phyloP scores from a whole-genome alignment of 345 rosid species.

The Eucalyptus erythrocorys region DNA sequence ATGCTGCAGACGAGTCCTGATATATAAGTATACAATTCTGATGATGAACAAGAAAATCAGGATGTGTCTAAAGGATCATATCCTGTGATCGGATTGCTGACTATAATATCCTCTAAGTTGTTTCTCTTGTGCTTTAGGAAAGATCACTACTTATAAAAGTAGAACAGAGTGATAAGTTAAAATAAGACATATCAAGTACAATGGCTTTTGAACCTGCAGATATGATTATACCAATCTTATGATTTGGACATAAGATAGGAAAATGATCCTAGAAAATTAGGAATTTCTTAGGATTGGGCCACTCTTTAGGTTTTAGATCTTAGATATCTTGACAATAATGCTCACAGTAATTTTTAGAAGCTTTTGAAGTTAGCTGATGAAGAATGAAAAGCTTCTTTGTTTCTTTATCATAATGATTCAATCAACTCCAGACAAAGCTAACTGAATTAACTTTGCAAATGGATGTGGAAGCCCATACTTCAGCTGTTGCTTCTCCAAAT shows the following conservation, averaged over 20 bases:
- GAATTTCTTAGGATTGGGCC: not conserved
- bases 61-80: not conserved
- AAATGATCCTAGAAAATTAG: not conserved
- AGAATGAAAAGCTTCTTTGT: not conserved
- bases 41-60: not conserved
- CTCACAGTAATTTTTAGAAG: not conserved
- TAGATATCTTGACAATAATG: not conserved
- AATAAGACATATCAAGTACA: not conserved
- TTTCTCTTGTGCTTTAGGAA: not conserved
- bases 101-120: not conserved
- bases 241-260: not conserved
- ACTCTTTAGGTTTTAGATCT: not conserved
- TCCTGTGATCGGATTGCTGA: not conserved
- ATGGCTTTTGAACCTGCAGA: not conserved
- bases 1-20: not conserved
- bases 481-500: constrained; percentile 22
- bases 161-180: not conserved
- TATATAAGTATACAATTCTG: not conserved
- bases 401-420: not conserved
- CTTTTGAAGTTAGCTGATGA: not conserved
- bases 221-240: not conserved
- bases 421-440: not conserved
- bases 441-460: constrained; percentile 10
- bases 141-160: not conserved
- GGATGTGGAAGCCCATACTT: constrained; percentile 30